A percentile compares a stretch with the other conserved stretches of the same genome.
Conservation (phyloP, 2,329 filamentous ascomycete species). For the Pestalotiopsis sp. region DNA sequence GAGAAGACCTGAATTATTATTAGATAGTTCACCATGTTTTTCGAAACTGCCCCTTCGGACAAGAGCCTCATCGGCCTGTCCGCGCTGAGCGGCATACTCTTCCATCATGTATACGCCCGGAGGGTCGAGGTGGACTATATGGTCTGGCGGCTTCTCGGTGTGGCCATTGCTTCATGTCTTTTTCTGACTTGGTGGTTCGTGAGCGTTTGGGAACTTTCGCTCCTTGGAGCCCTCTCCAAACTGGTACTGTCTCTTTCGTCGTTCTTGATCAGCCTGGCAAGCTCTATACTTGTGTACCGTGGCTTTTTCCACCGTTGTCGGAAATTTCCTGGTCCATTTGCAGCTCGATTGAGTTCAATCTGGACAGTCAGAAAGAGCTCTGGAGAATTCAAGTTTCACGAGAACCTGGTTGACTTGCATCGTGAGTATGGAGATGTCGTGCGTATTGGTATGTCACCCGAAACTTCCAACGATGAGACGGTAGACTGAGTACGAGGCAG, state of each 20-base stretch:
- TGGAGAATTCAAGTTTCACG: conserved; percentile 13
- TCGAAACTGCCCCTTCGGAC: neutral
- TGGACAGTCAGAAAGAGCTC: conserved; percentile 12
- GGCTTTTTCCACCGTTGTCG: conserved; percentile 13
- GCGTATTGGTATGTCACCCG: conserved; percentile 11
- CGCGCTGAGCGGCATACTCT: conserved; percentile 7
- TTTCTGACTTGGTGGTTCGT: neutral
- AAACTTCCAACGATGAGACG: neutral
- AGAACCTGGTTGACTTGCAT: conserved; percentile 4
- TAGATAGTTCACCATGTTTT: neutral
- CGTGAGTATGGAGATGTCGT: conserved; percentile 14
- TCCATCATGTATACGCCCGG: conserved; percentile 16
- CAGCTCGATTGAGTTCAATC: conserved; percentile 13
- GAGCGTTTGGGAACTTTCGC: neutral
- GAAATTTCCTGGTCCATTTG: conserved; percentile 13
- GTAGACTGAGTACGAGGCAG: neutral
- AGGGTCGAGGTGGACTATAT: conserved; percentile 15
- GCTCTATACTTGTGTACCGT: conserved; percentile 15
- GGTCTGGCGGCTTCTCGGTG: neutral
- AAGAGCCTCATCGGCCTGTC: neutral
- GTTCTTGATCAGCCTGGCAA: neutral
- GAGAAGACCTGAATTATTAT: neutral
- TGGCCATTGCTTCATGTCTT: neutral
- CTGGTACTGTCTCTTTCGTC: neutral
- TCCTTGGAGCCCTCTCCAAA: neutral